A percentile compares a stretch with the other conserved stretches of the same genome.
Evolutionary conservation across 345 rosid genomes (phyloP).

Genomic region (Acer negundo): DNA sequence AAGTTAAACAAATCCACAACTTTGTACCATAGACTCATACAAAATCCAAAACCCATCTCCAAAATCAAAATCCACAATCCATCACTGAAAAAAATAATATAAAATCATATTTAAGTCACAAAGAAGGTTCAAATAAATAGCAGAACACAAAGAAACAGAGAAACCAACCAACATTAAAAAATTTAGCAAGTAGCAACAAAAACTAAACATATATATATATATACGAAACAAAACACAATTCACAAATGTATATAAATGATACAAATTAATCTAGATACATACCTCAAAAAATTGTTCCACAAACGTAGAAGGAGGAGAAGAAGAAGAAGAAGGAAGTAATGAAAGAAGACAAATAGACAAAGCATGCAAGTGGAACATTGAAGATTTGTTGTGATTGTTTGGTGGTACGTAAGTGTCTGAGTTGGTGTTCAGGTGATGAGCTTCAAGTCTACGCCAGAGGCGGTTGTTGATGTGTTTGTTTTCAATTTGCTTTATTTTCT

Average conservation of each 20-base stretch:
- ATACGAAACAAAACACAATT: background rate
- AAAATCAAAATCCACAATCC: background rate
- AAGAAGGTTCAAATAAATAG: background rate
- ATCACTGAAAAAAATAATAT: background rate
- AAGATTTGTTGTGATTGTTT: slow-evolving; percentile 9
- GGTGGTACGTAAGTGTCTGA: slow-evolving; percentile 8
- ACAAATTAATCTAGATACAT: background rate
- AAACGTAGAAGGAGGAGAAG: background rate
- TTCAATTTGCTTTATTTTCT: background rate
- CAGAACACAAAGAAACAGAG: background rate
- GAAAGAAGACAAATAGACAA: background rate
- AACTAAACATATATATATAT: background rate
- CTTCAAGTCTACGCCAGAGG: slow-evolving; percentile 9
- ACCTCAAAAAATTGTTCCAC: background rate
- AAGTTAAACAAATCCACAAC: background rate
- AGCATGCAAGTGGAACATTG: background rate
- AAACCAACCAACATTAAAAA: background rate
- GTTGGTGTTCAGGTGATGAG: background rate
- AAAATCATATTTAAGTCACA: background rate
- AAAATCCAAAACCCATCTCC: background rate
- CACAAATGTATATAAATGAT: background rate
- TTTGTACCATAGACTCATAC: background rate
- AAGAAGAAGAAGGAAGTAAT: background rate
- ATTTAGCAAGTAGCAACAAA: background rate
- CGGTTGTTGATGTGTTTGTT: background rate